Base-by-base conservation (phyloP, 2,329 filamentous ascomycete species). In the Exophiala bonariae region DNA sequence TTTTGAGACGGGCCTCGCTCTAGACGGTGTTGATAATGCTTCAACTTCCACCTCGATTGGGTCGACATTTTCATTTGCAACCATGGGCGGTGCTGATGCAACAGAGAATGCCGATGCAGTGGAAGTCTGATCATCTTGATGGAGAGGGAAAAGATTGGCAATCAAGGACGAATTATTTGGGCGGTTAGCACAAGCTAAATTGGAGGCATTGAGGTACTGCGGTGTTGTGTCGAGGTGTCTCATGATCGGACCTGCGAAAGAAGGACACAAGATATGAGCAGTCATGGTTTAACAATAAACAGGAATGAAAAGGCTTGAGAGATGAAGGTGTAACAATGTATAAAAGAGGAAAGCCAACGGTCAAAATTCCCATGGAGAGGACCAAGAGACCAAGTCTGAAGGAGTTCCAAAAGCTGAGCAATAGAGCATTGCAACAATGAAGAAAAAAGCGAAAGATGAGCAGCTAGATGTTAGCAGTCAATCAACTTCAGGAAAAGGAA, bases 301-400 rank as follows among this genome's bases (percentile, higher is more conserved):
- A 43, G 42, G 30, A 45, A 42, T 44, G 32, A 30, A 14, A 37
- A 41, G 37, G 43, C 20, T 42, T 32, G 26, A 46, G 17, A 52
- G 39, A 54, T 54, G 50, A 39, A 19, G 35, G 14, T 41, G 40
- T 42, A 49, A 50, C 40, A 13, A 49, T 46, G 44, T 35, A 46
- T 34, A 43, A 47, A 47, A 54, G 46, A 56, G 39, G 40, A 49
- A 41, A 56, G 47, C 54, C 54, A 56, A 56, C 32, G 47, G 44
- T 51, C 52, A 51, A 51, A 54, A 51, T 49, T 48, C 47, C 42
- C 44, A 50, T 42, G 26, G 33, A 41, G 39, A 49, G 39, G 48
- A 54, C 52, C 52, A 54, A 54, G 19, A 36, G 45, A 46, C 47
- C 52, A 50, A 54, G 19, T 37, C 44, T 22, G 44, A 50, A 39